Base-by-base conservation (phyloP, 1,284 basidiomycete species). In the Sanghuangporus baumii region DNA sequence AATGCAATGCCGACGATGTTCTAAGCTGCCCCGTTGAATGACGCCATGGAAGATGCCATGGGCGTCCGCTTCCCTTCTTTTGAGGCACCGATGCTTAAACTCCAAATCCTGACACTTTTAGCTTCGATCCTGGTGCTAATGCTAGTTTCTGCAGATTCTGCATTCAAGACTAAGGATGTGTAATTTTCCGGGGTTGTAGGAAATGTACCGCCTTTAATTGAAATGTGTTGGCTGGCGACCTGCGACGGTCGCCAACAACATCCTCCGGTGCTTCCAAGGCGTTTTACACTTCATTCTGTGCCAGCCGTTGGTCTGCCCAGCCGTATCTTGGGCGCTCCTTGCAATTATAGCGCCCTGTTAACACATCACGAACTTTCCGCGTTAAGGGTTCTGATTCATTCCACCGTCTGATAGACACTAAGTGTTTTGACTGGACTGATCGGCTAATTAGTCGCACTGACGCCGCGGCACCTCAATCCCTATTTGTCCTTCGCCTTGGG, bases 71-170 rank as follows among this genome's bases (percentile, higher is more conserved):
- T 5, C 18, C 41, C 14, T 14, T 18, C 12, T 5, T 5, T 43
- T 43, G 12, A 43, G n/a, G n/a, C 41, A 43, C 18, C 5, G 41
- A 43, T 14, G 41, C 41, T 3, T 43, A 4, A 43, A 18, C 18
- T 43, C 18, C 14, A 12, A 14, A 14, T 18, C 4, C 18, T 8
- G 41, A 43, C 3, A 14, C 41, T 43, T 43, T 14, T 0, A 5
- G 41, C 41, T 26, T 34, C 14, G 7, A 26, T 51, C 20, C 23
- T 11, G 2, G 9, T 34, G 18, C 7, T 51, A 46, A 50, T 43
- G 23, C 23, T 23, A 23, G 38, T 9, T 18, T 55, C 6, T 59
- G 65, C 16, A 50, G 62, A 14, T 65, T 67, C 48, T 55, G 67
- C 46, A 66, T 64, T n/a, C 43, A 55, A 43, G 31, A 66, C 12